A percentile compares a stretch with the other conserved stretches of the same genome.
Evolutionary conservation across 139 green algal species (phyloP).

Genomic region (Auxenochlorella pyrenoidosa): DNA sequence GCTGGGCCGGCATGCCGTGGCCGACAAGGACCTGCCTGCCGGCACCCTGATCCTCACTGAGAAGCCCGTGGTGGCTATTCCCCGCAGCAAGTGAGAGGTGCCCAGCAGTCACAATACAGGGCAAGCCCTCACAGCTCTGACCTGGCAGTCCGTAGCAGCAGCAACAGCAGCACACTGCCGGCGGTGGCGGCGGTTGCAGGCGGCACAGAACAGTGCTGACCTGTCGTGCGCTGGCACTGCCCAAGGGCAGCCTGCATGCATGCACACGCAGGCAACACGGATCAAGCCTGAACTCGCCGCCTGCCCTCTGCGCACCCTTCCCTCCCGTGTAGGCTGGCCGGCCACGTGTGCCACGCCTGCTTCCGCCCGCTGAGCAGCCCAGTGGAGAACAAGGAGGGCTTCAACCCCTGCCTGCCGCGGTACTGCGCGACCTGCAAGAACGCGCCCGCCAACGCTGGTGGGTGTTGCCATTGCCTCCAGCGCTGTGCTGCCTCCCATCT

Average conservation of each 20-base stretch:
- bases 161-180: not conserved
- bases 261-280: not conserved
- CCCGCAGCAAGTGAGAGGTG: constrained; percentile 25
- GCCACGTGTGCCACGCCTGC: constrained; percentile 20
- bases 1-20: constrained; percentile 25
- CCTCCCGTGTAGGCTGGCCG: not conserved
- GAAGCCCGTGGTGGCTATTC: constrained; percentile 15
- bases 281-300: not conserved
- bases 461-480: too few relatives aligned
- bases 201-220: too few relatives aligned
- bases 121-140: too few relatives aligned
- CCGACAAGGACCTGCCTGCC: constrained; percentile 34
- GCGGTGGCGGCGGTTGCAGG: too few relatives aligned
- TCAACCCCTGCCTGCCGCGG: constrained; percentile 48
- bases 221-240: too few relatives aligned
- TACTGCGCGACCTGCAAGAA: constrained; percentile 37
- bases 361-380: constrained; percentile 1
- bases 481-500: too few relatives aligned
- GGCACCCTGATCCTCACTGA: constrained; percentile 38
- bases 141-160: not conserved
- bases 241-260: not conserved
- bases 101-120: too few relatives aligned
- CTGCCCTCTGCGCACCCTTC: not conserved
- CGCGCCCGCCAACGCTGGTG: not conserved
- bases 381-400: constrained; percentile 8